Conservation (phyloP, 306 rosid genomes). For the Prunus mume region DNA sequence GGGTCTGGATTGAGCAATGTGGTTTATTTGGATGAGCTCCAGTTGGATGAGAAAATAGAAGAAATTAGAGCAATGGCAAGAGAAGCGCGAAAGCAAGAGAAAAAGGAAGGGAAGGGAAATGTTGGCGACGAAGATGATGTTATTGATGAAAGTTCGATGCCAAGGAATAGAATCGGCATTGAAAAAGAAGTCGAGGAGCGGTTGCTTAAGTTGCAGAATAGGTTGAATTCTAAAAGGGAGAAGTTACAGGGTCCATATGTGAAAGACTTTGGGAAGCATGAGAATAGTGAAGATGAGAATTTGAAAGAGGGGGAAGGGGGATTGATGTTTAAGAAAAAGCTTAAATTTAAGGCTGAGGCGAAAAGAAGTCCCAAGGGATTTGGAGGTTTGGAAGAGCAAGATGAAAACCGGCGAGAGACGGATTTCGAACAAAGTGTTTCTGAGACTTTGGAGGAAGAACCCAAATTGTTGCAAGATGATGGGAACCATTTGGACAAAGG, state of each 20-base stretch:
- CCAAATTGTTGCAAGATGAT: conserved; percentile 10
- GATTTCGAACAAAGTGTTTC: conserved; percentile 17
- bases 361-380: conserved; percentile 60
- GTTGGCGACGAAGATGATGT: conserved; percentile 9
- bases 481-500: conserved; percentile 32
- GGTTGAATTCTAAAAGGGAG: conserved; percentile 37
- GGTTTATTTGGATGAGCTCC: conserved; percentile 16
- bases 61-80: conserved; percentile 79
- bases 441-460: conserved; percentile 8
- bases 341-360: conserved; percentile 39
- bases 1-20: conserved; percentile 19
- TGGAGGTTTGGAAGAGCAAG: conserved; percentile 32
- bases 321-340: conserved; percentile 50
- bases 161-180: conserved; percentile 40
- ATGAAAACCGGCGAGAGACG: conserved; percentile 18
- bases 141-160: conserved; percentile 21
- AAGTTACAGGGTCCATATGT: conserved; percentile 23
- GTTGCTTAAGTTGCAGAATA: conserved; percentile 49
- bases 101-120: conserved; percentile 25
- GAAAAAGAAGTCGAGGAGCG: conserved; percentile 60
- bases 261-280: conserved; percentile 29
- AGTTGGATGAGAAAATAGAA: conserved; percentile 58
- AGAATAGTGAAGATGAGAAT: conserved; percentile 26
- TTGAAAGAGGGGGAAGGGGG: conserved; percentile 30
- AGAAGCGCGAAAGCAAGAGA: conserved; percentile 58